Conservation (phyloP, 495 filamentous ascomycete species). For the Parathielavia hyrcaniae region DNA sequence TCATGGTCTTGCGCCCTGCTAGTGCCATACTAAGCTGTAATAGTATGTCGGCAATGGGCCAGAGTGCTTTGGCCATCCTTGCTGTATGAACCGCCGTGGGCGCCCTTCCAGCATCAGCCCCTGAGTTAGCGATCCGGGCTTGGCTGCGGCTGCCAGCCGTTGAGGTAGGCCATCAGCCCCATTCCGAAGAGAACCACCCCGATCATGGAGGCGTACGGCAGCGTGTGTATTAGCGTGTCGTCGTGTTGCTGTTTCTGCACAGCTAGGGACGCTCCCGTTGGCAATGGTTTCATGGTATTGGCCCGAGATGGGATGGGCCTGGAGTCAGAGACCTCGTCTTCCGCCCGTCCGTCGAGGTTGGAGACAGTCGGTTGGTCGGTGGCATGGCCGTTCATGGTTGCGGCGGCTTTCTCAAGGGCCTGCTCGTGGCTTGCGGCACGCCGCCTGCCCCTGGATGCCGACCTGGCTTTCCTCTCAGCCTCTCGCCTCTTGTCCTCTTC, state of each 20-base stretch:
- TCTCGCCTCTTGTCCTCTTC: conserved; percentile 38
- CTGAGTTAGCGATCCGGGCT: conserved; percentile 20
- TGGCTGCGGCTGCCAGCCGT: conserved; percentile 63
- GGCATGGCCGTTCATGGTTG: conserved; percentile 18
- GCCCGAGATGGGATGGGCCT: conserved; percentile 34
- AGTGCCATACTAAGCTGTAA: neutral
- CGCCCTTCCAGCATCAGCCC: neutral
- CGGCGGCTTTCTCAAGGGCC: conserved; percentile 1
- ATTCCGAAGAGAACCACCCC: conserved; percentile 86
- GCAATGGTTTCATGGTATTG: conserved; percentile 41
- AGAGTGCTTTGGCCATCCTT: neutral
- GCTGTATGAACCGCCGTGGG: neutral
- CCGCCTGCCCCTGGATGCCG: conserved; percentile 19
- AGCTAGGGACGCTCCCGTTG: conserved; percentile 24
- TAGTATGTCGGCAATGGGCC: neutral
- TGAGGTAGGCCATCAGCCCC: conserved; percentile 90
- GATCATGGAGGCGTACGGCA: conserved; percentile 80
- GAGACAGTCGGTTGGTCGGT: neutral
- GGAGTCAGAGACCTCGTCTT: conserved; percentile 12
- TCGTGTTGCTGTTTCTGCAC: conserved; percentile 28
- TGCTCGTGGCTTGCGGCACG: conserved; percentile 6
- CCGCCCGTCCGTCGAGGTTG: conserved; percentile 16
- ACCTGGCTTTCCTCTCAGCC: conserved; percentile 25
- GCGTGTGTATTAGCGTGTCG: conserved; percentile 52
- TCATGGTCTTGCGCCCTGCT: neutral